These are phyloP conservation scores for Talinum fruticosum DNA, from an alignment of 148 eudicot species.

Conservation along the genomic window DNA sequence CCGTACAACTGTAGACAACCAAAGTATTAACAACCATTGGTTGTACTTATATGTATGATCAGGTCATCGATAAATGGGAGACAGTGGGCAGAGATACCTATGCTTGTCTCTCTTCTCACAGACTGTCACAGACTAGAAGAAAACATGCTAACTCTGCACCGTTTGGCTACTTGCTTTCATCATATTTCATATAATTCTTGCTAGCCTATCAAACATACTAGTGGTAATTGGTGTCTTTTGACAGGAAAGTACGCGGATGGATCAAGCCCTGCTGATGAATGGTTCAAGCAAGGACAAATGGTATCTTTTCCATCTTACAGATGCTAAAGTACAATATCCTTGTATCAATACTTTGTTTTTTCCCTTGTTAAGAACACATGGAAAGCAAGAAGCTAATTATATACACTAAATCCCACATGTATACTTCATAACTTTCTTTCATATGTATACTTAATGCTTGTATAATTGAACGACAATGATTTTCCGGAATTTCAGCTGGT, in stretches of 20 bases:
- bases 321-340: no score
- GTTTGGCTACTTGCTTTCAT: background rate
- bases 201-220: background rate
- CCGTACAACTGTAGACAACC: background rate
- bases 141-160: no score
- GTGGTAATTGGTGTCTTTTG: constrained; percentile 13
- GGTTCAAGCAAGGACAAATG: constrained; percentile 85
- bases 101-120: background rate
- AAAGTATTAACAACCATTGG: background rate
- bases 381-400: no score
- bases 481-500: background rate
- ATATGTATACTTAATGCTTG: background rate
- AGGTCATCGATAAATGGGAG: background rate
- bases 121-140: background rate
- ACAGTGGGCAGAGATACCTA: background rate
- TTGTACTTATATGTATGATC: background rate
- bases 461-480: background rate
- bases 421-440: background rate
- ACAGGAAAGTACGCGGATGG: constrained; percentile 92
- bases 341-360: no score
- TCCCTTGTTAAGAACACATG: background rate
- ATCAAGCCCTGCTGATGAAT: constrained; percentile 81
- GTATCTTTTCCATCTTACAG: constrained; percentile 35
- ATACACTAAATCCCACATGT: no score
- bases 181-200: background rate